Evolutionary conservation across 1,284 basidiomycete genomes (phyloP), one percentile per base, ranked within the genome.

Genomic region (Pseudozyma tsukubaensis): DNA sequence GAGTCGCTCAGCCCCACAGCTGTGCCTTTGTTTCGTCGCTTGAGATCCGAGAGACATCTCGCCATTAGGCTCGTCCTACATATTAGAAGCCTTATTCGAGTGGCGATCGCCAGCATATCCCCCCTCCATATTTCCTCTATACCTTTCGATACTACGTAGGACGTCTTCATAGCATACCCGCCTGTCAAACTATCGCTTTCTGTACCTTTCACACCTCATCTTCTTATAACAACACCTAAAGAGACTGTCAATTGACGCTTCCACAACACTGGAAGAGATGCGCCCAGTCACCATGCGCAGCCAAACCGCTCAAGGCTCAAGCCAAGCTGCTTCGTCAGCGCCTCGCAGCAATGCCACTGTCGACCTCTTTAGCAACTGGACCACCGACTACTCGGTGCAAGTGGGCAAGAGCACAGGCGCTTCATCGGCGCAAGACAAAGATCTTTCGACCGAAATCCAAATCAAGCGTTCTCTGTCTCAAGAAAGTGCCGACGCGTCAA

Each of bases 281-380:
- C 4, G 14, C 4, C 16, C 16, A 7, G 12, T 40, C 51, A 54
- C 19, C n/a, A 61, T 61, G 59, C 59, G 45, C 32, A 35, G 48
- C 19, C 40, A 47, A 24, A n/a, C 18, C 18, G 7, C 24, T 37
- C 58, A 16, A 13, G 21, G 43, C n/a, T 43, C 42, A 42, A 8
- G 18, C 7, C 43, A 21, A 13, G 13, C 6, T 14, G 36, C 36
- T 37, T 14, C 8, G 36, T 9, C 8, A 8, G 43, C 43, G 8
- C 3, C 43, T 45, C 58, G 53, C 14, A 40, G 45, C 12, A 50
- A 54, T 9, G 36, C 37, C n/a, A 19, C 36, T 35, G 50, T 61
- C n/a, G 47, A 62, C 42, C 55, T 68, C 21, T 54, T 62, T 19
- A 44, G 54, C 4, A 59, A 59, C 8, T 68, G 65, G 65, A 49